Base-by-base conservation (phyloP, 768 basidiomycete species). In the Sporobolomyces pararoseus region DNA sequence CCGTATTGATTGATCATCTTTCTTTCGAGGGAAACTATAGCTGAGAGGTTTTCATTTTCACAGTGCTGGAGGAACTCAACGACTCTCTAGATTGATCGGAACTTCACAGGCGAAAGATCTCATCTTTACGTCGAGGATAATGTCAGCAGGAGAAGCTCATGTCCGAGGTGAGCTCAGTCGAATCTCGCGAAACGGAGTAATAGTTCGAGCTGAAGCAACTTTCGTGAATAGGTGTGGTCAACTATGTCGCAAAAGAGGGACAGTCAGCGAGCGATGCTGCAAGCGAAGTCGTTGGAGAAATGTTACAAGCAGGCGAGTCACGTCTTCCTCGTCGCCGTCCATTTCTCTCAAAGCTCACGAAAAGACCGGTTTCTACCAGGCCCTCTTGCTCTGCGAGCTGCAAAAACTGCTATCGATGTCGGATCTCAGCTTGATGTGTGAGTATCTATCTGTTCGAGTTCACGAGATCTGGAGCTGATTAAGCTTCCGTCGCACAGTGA, bases 61-160 rank as follows among this genome's bases (percentile, higher is more conserved):
- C 69, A 75, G 74, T 54, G 91, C 90, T 27, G 91, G 91, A 5
- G 91, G 91, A 7, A 93, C 91, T 1, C 91, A 94, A 75, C 84
- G 91, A 34, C 84, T 87, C 6, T 85, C 90, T 5, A 85, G 91
- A 34, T 80, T 94, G 21, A 79, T 94, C 42, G 91, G 91, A 5
- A 79, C 87, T 35, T 84, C 90, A 37, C 89, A 85, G 78, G 88
- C 91, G 9, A 94, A 94, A 78, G 88, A 89, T 73, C 81, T 94
- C 29, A 90, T 94, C 55, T 94, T 89, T 79, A 91, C 89, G 23
- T 89, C 87, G 27, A 85, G 87, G 9, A 81, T 84, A 76, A 77
- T 94, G 73, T 84, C 81, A 17, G 89, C 89, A 0, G 35, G 77
- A 7, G 85, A 92, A 74, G 89, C 91, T 13, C 79, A 85, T 66